phyloP scores from a whole-genome alignment of 192 early-diverging fungal genomes.

The Rhizoclosmatium globosum region DNA sequence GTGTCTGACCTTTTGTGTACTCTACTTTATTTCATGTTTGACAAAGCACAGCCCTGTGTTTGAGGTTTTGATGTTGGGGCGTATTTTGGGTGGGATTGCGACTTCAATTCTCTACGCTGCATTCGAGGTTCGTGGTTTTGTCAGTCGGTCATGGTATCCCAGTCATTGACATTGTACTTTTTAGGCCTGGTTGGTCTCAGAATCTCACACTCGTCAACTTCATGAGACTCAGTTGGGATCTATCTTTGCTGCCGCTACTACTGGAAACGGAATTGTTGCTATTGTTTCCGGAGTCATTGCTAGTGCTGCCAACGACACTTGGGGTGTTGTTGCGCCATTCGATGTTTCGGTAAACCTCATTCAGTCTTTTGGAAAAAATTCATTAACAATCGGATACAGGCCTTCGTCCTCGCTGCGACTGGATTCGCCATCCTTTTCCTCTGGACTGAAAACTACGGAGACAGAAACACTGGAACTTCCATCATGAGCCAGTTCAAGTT shows the following conservation, averaged over 20 bases:
- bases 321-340: constrained; percentile 72
- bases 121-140: constrained; percentile 47
- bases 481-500: constrained; percentile 1
- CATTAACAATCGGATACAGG: neutral
- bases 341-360: constrained; percentile 57
- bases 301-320: constrained; percentile 62
- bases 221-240: constrained; percentile 56
- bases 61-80: constrained; percentile 49
- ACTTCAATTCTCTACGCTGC: constrained; percentile 58
- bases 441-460: constrained; percentile 80
- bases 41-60: constrained; percentile 45
- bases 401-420: constrained; percentile 52
- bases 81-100: constrained; percentile 54
- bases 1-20: constrained; percentile 48
- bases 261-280: constrained; percentile 75
- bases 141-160: neutral
- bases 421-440: constrained; percentile 56
- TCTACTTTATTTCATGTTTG: constrained; percentile 53
- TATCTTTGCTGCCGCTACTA: constrained; percentile 76
- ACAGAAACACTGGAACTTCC: neutral
- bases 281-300: constrained; percentile 70
- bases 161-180: neutral
- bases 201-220: constrained; percentile 53
- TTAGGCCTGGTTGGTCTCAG: constrained; percentile 54
- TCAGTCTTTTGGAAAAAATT: neutral